Percentiles rank a stretch among this genome's conserved stretches.
phyloP scores from a whole-genome alignment of 2,329 filamentous ascomycete species.

The Colletotrichum sidae region DNA sequence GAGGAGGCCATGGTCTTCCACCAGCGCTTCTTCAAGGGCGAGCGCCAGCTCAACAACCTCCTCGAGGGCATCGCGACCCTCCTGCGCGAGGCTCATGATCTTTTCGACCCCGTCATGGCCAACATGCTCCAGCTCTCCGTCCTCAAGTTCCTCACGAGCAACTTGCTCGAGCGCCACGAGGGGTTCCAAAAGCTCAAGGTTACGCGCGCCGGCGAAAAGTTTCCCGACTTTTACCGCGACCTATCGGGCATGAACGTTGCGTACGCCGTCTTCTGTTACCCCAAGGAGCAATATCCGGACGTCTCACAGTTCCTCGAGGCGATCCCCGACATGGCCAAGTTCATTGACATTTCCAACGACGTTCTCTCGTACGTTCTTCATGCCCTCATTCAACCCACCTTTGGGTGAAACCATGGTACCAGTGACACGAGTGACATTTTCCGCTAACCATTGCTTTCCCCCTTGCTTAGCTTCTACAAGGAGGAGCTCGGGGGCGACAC shows the following conservation, averaged over 20 bases:
- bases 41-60: slow-evolving; percentile 38
- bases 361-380: slow-evolving; percentile 39
- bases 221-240: slow-evolving; percentile 40
- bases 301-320: slow-evolving; percentile 38
- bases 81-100: slow-evolving; percentile 38
- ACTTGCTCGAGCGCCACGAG: slow-evolving; percentile 39
- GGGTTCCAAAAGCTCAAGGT: slow-evolving; percentile 38
- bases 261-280: slow-evolving; percentile 41
- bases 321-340: slow-evolving; percentile 40
- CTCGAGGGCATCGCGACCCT: slow-evolving; percentile 36
- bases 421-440: too few species aligned
- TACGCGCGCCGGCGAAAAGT: slow-evolving; percentile 36
- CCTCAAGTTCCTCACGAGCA: slow-evolving; percentile 40
- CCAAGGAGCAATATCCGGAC: slow-evolving; percentile 38
- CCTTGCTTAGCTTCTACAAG: slow-evolving; percentile 38
- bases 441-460: too few species aligned
- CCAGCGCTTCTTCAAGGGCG: slow-evolving; percentile 38
- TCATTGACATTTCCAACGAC: slow-evolving; percentile 41
- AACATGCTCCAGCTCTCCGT: slow-evolving; percentile 39
- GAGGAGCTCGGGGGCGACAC: slow-evolving; percentile 38
- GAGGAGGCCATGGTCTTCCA: slow-evolving; percentile 38
- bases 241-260: slow-evolving; percentile 40
- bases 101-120: slow-evolving; percentile 39
- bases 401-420: too few species aligned
- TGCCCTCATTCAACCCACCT: background rate